Evolutionary conservation across 2,329 filamentous ascomycete genomes (phyloP), one percentile per base, ranked within the genome.

Genomic region (Phoma sp.): DNA sequence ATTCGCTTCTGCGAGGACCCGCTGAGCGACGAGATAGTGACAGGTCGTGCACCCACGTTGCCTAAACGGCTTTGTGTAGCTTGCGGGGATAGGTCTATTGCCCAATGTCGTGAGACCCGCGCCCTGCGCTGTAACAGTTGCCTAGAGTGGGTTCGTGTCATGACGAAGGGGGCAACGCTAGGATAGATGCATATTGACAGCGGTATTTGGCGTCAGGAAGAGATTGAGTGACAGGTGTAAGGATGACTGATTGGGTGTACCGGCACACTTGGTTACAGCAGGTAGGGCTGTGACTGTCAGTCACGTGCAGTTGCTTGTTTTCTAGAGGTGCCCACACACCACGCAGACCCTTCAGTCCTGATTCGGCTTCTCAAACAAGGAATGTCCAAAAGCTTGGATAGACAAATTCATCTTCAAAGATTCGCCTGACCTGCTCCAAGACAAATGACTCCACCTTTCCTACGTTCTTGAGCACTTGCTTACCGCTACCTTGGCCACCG

Each of bases 301-400:
- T 55, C 52, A 41, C 52, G 47, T 55, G 52, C n/a, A 27, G 41
- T 49, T 46, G 46, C 52, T 48, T 52, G 45, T 49, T 24, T 41
- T 27, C n/a, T 9, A 29, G 25, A 47, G 30, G 25, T 24, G 33
- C 24, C 41, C 48, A 33, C 18, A 24, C 35, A 7, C 22, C 35
- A 30, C 18, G 23, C 27, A 39, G 35, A 25, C n/a, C 22, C 13
- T 14, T 14, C n/a, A 36, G 30, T 47, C 25, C 23, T 7, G 55
- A 22, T 38, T 47, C 24, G 46, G 33, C 8, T 37, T 39, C 52
- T 73, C 62, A 96, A 39, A 98, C 88, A 66, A 99, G 79, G 75
- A 98, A 97, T 0, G 93, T 98, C 93, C 93, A 98, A 76, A 96
- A 98, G 75, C 93, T 97, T 39, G 95, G 95, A 78, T 96, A 98